A percentile compares a stretch with the other conserved stretches of the same genome.
These are phyloP conservation scores for Moricandia moricandioides DNA, from an alignment of 345 rosid genomes.

Conservation along the genomic window DNA sequence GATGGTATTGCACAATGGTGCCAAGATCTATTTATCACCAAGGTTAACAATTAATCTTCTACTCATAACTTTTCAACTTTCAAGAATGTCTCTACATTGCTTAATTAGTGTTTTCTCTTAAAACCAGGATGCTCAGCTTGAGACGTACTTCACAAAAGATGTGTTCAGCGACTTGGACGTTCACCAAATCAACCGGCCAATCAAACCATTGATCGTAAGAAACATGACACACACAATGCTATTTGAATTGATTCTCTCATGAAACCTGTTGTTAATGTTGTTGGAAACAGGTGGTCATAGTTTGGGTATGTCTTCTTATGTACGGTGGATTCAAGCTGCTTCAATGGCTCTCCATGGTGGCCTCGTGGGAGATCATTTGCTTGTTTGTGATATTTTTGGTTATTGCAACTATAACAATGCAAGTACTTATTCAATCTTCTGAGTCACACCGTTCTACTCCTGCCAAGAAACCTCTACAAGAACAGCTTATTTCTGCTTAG, in stretches of 20 bases:
- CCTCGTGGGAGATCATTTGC: slow-evolving; percentile 51
- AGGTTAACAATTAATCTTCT: slow-evolving; percentile 40
- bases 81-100: not conserved
- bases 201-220: slow-evolving; percentile 63
- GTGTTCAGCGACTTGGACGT: slow-evolving; percentile 46
- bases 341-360: slow-evolving; percentile 42
- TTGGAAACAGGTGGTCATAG: slow-evolving; percentile 50
- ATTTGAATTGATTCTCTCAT: not conserved
- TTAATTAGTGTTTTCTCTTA: not conserved
- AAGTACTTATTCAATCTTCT: slow-evolving; percentile 61
- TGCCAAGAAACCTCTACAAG: slow-evolving; percentile 29
- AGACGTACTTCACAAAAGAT: slow-evolving; percentile 42
- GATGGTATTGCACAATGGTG: slow-evolving; percentile 81
- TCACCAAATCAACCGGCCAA: slow-evolving; percentile 55
- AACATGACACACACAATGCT: not conserved
- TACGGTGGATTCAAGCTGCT: slow-evolving; percentile 41
- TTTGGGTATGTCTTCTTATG: slow-evolving; percentile 47
- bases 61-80: not conserved
- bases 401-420: slow-evolving; percentile 53
- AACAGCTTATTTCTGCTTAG: slow-evolving; percentile 35
- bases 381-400: slow-evolving; percentile 38
- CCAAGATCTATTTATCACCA: slow-evolving; percentile 61
- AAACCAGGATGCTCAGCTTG: slow-evolving; percentile 61
- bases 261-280: not conserved
- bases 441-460: slow-evolving; percentile 60